Percentiles rank a stretch among this genome's conserved stretches.
Evolutionary conservation across 768 basidiomycete genomes (phyloP).

Genomic region (Trametes maxima): DNA sequence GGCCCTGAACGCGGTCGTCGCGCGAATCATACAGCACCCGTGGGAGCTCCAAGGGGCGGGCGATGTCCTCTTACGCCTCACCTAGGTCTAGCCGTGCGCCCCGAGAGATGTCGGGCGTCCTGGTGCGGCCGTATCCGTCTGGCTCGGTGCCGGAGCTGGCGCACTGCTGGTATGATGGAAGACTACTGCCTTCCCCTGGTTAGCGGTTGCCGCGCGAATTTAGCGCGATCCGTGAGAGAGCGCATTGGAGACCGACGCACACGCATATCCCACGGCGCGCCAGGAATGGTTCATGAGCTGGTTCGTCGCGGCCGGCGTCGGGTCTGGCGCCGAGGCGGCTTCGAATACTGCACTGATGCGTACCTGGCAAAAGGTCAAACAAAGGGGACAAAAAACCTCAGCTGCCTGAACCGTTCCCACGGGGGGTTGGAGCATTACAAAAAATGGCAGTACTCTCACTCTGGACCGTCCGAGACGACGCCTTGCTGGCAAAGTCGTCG

Average conservation of each 20-base stretch:
- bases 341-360: not conserved
- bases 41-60: not conserved
- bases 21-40: slow-evolving; percentile 3
- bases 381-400: not conserved
- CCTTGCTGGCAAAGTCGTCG: not conserved
- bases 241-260: not conserved
- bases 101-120: slow-evolving; percentile 5
- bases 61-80: slow-evolving; percentile 1
- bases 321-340: not conserved
- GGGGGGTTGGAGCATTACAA: not conserved
- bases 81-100: slow-evolving; percentile 2
- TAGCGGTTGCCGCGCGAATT: slow-evolving; percentile 15
- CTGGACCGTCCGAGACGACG: not conserved
- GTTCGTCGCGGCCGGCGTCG: not conserved
- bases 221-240: slow-evolving; percentile 7
- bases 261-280: not conserved
- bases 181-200: slow-evolving; percentile 3
- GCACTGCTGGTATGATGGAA: slow-evolving; percentile 10
- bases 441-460: too few species aligned
- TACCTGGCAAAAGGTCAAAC: not conserved
- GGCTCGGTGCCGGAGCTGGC: slow-evolving; percentile 15
- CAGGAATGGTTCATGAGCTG: not conserved
- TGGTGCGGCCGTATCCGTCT: slow-evolving; percentile 5
- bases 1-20: slow-evolving; percentile 18
- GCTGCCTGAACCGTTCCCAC: not conserved